Base-by-base conservation (phyloP, 164 flowering plant species). In the Chimonanthus praecox region DNA sequence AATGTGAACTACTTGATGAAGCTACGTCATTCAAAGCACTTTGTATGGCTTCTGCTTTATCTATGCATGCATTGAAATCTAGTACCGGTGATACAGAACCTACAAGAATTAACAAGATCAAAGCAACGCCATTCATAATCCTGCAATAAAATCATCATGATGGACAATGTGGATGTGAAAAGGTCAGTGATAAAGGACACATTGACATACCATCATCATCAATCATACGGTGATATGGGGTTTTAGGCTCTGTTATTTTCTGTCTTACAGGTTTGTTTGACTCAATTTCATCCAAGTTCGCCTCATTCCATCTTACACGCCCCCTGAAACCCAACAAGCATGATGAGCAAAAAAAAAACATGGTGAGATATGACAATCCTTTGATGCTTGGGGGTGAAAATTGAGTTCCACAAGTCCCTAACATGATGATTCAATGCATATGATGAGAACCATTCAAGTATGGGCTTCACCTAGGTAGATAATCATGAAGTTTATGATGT, bases 161-260 rank as follows among this genome's bases (percentile, higher is more conserved):
- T 16, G 10, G 33, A 15, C 5, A 18, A 62, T 62, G 7, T 62
- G 64, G 21, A 16, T 3, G 20, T 62, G 16, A 33, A 33, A 33
- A 33, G 18, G 21, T 20, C 64, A 33, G 61, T 47, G 63, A 16
- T 45, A 64, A 4, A 7, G 11, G 73, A 16, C 45, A 16, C 60
- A 65, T 49, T 64, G 68, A 71, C 83, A 68, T 81, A 90, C 96
- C 94, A 82, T 90, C 97, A 58, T 85, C 97, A 76, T 94, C 95
- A 80, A 86, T 81, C 97, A 91, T 90, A 51, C 84, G 95, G 80
- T 92, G 99, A 80, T 88, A 96, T 8, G 99, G 99, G 9, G 99
- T 96, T 92, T 96, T 96, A 58, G 99, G 99, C 82, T 96, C 99
- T 70, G 97, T 91, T 21, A 96, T 96, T 84, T 96, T 96, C 87